Base-by-base conservation (phyloP, 116 monocot genomes). In the Cymodocea nodosa region DNA sequence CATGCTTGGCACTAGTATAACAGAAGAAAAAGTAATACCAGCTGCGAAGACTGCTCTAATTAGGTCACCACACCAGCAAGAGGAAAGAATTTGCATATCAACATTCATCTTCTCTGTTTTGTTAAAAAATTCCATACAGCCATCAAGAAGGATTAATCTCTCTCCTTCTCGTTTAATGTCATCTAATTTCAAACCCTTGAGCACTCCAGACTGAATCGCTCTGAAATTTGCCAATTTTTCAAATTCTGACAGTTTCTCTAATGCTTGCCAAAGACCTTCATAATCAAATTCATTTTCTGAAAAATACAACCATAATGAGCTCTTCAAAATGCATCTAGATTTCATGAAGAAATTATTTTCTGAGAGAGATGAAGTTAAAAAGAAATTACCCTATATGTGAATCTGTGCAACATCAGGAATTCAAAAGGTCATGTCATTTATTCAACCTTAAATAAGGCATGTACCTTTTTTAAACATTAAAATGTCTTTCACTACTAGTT, bases 1-100 rank as follows among this genome's bases (percentile, higher is more conserved):
- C 18, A 56, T 56, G 18, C 9, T 17, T 4, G 36, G n/a, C 36
- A 35, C 62, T 5, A 18, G 1, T 4, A 36, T 9, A 17, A n/a
- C 15, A 62, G 2, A 35, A 37, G 2, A 6, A 35, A 36, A 40
- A n/a, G 17, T 1, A 0, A 49, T 84, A 87, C 95, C 95, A 88
- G 83, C 75, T 48, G 85, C 81, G 68, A 97, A 91, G 51, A 78
- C 79, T 24, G 97, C 83, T 67, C 88, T 82, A 61, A 97, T 88
- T 62, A 97, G 91, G 67, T 97, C 97, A 18, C 77, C 85, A 75
- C 97, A 91, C 97, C 97, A 97, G 59, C 97, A 97, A 75, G 78
- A 81, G 17, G 97, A 97, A 55, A 97, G 80, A 55, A 97, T 17
- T 79, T 97, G 92, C 62, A 88, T 15, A 73, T 91, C 85, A 17